Percentiles rank a stretch among this genome's conserved stretches.
phyloP scores from a whole-genome alignment of 2,329 filamentous ascomycete genomes.

The Colletotrichum somersetense region DNA sequence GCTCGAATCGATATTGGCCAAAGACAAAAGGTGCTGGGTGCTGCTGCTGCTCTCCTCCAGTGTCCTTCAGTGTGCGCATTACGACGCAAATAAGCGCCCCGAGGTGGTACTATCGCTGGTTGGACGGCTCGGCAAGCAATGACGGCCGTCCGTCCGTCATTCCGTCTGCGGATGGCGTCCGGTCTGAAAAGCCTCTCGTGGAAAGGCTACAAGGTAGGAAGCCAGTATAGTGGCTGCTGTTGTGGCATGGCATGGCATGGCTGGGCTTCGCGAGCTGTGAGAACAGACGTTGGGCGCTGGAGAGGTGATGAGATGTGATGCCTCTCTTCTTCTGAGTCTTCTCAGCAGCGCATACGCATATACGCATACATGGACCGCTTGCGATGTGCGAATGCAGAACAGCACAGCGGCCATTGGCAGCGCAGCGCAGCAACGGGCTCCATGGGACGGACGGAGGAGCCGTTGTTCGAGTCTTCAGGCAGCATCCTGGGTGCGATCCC shows the following conservation, averaged over 20 bases:
- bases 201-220: slow-evolving; percentile 15
- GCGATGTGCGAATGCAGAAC: slow-evolving; percentile 13
- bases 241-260: background rate
- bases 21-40: background rate
- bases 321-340: background rate
- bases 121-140: background rate
- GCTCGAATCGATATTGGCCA: slow-evolving; percentile 2
- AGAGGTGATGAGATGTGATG: background rate
- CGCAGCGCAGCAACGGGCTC: slow-evolving; percentile 16
- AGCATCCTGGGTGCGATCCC: slow-evolving; percentile 27
- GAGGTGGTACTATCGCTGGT: background rate
- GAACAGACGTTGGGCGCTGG: slow-evolving; percentile 32
- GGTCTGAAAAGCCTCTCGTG: slow-evolving; percentile 21
- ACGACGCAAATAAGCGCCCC: background rate
- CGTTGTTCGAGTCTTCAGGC: slow-evolving; percentile 18
- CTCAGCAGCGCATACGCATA: background rate
- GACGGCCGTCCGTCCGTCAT: background rate
- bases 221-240: slow-evolving; percentile 5
- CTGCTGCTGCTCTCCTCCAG: background rate
- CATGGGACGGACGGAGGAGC: slow-evolving; percentile 22
- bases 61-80: background rate
- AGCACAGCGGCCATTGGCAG: slow-evolving; percentile 7
- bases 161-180: slow-evolving; percentile 18
- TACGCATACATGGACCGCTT: background rate
- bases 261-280: slow-evolving; percentile 21